Percentiles rank a stretch among this genome's conserved stretches.
phyloP scores from a whole-genome alignment of 2,329 filamentous ascomycete species.

The Xylaria multiplex region DNA sequence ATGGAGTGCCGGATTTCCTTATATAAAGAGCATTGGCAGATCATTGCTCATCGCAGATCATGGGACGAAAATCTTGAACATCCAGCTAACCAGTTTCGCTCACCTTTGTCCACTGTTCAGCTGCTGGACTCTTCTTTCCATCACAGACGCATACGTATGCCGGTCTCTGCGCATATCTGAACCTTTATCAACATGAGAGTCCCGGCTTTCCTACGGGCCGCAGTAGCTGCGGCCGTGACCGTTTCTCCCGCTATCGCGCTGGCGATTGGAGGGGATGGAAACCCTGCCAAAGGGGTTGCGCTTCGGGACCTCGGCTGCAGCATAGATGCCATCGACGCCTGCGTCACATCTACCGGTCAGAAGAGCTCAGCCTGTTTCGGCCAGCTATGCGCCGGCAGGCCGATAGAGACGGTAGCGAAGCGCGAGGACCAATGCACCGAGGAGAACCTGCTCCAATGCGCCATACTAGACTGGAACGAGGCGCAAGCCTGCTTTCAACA shows the following conservation, averaged over 20 bases:
- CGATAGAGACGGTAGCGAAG: slow-evolving; percentile 33
- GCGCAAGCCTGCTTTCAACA: slow-evolving; percentile 43
- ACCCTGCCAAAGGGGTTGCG: not conserved
- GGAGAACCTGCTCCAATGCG: slow-evolving; percentile 43
- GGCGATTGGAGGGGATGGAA: slow-evolving; percentile 15
- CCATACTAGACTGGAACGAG: slow-evolving; percentile 43
- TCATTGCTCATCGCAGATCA: slow-evolving; percentile 42
- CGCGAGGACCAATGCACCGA: slow-evolving; percentile 44
- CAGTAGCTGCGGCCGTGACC: slow-evolving; percentile 21
- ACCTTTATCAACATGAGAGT: slow-evolving; percentile 26
- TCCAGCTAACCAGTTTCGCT: slow-evolving; percentile 38
- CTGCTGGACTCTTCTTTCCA: not conserved
- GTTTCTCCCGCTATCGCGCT: slow-evolving; percentile 19
- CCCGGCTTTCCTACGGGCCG: slow-evolving; percentile 15
- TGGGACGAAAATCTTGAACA: slow-evolving; percentile 37
- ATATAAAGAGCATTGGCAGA: slow-evolving; percentile 42
- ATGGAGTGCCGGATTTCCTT: slow-evolving; percentile 14
- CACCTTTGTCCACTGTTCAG: slow-evolving; percentile 20
- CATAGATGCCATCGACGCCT: slow-evolving; percentile 18
- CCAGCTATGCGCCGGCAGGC: slow-evolving; percentile 39
- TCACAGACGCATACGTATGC: slow-evolving; percentile 21
- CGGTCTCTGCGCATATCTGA: slow-evolving; percentile 16
- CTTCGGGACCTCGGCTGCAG: slow-evolving; percentile 23
- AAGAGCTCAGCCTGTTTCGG: slow-evolving; percentile 38
- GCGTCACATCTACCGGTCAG: slow-evolving; percentile 24